phyloP scores from a whole-genome alignment of 805 yeast genomes.

The Candida caryicola region DNA sequence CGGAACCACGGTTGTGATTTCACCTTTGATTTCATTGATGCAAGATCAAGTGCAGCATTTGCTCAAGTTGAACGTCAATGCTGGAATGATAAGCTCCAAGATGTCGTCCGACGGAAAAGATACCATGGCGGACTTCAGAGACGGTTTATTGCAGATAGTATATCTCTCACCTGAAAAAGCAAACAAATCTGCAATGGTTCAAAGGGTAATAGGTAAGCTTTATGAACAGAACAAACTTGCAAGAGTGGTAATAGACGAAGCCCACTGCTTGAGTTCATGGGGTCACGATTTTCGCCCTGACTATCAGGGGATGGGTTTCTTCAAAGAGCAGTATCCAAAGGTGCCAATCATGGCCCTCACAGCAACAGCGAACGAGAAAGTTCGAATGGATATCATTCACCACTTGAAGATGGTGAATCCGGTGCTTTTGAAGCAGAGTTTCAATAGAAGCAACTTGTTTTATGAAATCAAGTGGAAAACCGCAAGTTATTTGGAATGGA shows the following conservation, averaged over 20 bases:
- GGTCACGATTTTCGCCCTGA: slow-evolving; percentile 98
- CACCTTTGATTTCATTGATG: slow-evolving; percentile 94
- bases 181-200: slow-evolving; percentile 67
- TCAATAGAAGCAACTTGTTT: slow-evolving; percentile 80
- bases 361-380: slow-evolving; percentile 94
- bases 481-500: slow-evolving; percentile 53
- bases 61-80: slow-evolving; percentile 61
- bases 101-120: slow-evolving; percentile 57
- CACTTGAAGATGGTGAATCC: slow-evolving; percentile 65
- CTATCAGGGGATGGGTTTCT: slow-evolving; percentile 73
- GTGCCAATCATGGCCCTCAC: slow-evolving; percentile 95
- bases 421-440: slow-evolving; percentile 78
- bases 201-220: slow-evolving; percentile 56
- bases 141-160: slow-evolving; percentile 69
- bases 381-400: slow-evolving; percentile 78
- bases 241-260: slow-evolving; percentile 91
- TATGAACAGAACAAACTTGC: slow-evolving; percentile 61
- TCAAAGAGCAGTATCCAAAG: slow-evolving; percentile 69
- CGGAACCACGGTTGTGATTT: slow-evolving; percentile 88
- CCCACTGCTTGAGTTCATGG: slow-evolving; percentile 98
- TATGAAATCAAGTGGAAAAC: slow-evolving; percentile 75
- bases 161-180: slow-evolving; percentile 96
- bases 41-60: slow-evolving; percentile 93
- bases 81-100: slow-evolving; percentile 86
- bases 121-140: slow-evolving; percentile 58